phyloP scores from a whole-genome alignment of 441 rosid species.

The Theobroma grandiflorum region DNA sequence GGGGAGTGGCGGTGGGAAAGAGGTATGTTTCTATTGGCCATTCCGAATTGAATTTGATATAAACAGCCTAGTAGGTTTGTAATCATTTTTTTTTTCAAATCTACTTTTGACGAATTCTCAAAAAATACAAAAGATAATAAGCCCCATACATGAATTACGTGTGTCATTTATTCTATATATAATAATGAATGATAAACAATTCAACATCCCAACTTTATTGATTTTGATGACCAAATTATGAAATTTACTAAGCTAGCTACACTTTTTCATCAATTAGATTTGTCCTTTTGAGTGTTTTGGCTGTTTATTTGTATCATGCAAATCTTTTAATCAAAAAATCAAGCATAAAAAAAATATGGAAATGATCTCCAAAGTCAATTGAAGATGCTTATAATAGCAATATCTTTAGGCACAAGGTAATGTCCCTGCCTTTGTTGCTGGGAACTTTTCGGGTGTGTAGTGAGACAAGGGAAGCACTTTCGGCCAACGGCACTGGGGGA shows the following conservation, averaged over 20 bases:
- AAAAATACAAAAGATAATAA: too few relatives aligned
- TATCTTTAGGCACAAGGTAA: neutral
- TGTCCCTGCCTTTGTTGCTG: slow-evolving; percentile 1
- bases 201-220: neutral
- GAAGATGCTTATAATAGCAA: slow-evolving; percentile 3
- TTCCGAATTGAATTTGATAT: too few relatives aligned
- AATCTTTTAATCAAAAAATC: neutral
- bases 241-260: too few relatives aligned
- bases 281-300: neutral
- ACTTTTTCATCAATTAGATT: too few relatives aligned
- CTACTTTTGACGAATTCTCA: too few relatives aligned
- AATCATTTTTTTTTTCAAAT: too few relatives aligned
- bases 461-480: slow-evolving; percentile 16
- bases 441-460: neutral
- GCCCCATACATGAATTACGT: neutral
- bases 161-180: neutral
- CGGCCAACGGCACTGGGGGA: slow-evolving; percentile 4
- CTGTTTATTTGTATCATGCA: neutral
- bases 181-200: neutral
- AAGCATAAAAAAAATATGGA: neutral
- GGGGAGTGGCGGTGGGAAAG: too few relatives aligned
- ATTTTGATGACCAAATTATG: too few relatives aligned
- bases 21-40: too few relatives aligned
- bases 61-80: too few relatives aligned
- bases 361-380: neutral